Percentiles rank a stretch among this genome's conserved stretches.
These are phyloP conservation scores for Tuctoria greenei DNA, from an alignment of 176 grass and related monocot genomes.

Conservation along the genomic window DNA sequence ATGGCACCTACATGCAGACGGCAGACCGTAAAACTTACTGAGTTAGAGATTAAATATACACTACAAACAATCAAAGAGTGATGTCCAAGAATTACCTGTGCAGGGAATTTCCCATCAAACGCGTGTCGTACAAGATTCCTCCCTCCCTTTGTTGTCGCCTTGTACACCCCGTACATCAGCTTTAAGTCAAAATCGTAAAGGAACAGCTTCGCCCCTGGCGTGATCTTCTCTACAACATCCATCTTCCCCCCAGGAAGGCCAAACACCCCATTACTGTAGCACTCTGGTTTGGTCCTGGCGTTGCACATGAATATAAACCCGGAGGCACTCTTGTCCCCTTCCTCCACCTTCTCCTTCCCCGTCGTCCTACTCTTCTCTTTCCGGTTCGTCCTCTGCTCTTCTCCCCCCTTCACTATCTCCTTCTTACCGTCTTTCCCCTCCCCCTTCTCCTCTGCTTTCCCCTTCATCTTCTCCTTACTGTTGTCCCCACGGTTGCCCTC, in stretches of 20 bases:
- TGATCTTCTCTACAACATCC: conserved; percentile 65
- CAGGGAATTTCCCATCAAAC: conserved; percentile 56
- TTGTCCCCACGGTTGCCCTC: not conserved
- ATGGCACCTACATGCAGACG: not conserved
- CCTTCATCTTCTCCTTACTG: not conserved
- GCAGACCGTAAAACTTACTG: not conserved
- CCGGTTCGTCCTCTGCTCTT: not conserved
- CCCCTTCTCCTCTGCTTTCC: not conserved
- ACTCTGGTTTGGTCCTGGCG: conserved; percentile 62
- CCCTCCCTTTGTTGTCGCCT: conserved; percentile 54
- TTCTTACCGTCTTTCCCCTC: not conserved
- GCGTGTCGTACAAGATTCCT: conserved; percentile 45
- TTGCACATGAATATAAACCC: conserved; percentile 88
- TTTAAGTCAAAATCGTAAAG: conserved; percentile 75
- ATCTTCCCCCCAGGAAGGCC: conserved; percentile 58
- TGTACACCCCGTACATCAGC: conserved; percentile 74
- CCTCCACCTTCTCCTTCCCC: not conserved
- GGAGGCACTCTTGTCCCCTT: not conserved
- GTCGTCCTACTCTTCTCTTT: not conserved
- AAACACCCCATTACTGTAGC: conserved; percentile 52
- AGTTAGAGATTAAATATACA: conserved; percentile 12
- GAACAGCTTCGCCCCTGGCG: conserved; percentile 48
- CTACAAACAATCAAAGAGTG: not conserved
- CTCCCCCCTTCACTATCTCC: not conserved
- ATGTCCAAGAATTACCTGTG: conserved; percentile 51